These are phyloP conservation scores for Oryza nivara DNA, from an alignment of 176 grass and related monocot genomes.

Conservation along the genomic window DNA sequence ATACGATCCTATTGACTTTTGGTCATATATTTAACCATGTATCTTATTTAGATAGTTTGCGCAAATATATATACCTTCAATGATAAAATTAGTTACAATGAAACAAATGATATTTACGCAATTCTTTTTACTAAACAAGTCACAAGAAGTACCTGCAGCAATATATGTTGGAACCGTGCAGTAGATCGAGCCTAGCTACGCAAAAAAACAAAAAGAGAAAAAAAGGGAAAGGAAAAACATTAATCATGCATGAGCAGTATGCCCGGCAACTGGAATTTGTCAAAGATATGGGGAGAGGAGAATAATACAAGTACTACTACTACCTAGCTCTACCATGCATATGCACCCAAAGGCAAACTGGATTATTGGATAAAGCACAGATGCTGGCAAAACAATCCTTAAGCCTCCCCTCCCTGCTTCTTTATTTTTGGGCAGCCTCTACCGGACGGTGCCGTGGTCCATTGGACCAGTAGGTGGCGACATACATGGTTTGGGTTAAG, in stretches of 20 bases:
- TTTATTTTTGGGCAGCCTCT: conserved; percentile 51
- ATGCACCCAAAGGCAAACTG: not conserved
- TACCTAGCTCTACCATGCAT: not conserved
- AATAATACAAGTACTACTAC: not conserved
- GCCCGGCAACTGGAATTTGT: not conserved
- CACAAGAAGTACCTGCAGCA: not conserved
- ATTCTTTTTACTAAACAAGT: too few relatives aligned
- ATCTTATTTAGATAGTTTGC: too few relatives aligned
- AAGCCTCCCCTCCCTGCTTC: conserved; percentile 39
- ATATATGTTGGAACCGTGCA: not conserved
- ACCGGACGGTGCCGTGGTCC: conserved; percentile 36
- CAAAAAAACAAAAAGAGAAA: not conserved
- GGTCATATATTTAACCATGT: too few relatives aligned
- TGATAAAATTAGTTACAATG: too few relatives aligned
- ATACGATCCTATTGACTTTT: too few relatives aligned
- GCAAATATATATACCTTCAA: too few relatives aligned
- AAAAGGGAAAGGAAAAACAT: not conserved
- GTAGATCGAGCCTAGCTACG: not conserved
- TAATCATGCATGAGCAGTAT: too few relatives aligned
- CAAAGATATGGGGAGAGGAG: not conserved
- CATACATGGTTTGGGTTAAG: conserved; percentile 55
- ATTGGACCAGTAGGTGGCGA: conserved; percentile 46
- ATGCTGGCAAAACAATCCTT: conserved; percentile 17
- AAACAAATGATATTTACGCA: too few relatives aligned
- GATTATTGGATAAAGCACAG: conserved; percentile 40